Conservation (phyloP, 306 rosid genomes). For the Casuarina glauca region DNA sequence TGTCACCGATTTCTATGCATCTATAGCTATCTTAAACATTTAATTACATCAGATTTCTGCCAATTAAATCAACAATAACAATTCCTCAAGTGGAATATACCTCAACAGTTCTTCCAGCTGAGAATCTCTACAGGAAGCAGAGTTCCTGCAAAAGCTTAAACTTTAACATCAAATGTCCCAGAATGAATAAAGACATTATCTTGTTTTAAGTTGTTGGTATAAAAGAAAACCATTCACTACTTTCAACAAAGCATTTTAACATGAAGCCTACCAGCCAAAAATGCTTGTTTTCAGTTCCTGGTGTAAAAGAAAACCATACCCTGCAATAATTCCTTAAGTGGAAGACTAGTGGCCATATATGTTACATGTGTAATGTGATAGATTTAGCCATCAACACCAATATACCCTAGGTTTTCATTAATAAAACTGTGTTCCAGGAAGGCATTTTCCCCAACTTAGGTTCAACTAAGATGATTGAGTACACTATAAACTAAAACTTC, state of each 20-base stretch:
- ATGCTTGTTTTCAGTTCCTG: not conserved
- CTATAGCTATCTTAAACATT: not conserved
- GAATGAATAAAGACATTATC: not conserved
- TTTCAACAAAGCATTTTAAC: constrained; percentile 9
- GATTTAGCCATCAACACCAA: not conserved
- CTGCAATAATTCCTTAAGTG: constrained; percentile 1
- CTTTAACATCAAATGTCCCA: constrained; percentile 16
- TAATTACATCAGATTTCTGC: constrained; percentile 16
- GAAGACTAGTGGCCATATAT: not conserved
- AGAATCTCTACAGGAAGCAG: constrained; percentile 41
- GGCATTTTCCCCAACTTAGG: not conserved
- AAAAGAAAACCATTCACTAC: constrained; percentile 1
- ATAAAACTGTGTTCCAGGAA: not conserved
- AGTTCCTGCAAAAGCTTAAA: constrained; percentile 55
- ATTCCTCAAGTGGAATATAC: constrained; percentile 35
- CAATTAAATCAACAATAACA: constrained; percentile 10
- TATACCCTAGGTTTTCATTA: not conserved
- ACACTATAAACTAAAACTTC: not conserved
- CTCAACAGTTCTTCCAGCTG: constrained; percentile 78
- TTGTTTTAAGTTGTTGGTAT: not conserved
- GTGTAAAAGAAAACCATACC: not conserved
- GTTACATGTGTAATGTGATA: not conserved
- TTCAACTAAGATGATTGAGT: not conserved
- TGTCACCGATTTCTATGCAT: not conserved
- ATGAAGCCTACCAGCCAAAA: not conserved